These are phyloP conservation scores for Benincasa hispida DNA, from an alignment of 306 rosid species.

Conservation along the genomic window DNA sequence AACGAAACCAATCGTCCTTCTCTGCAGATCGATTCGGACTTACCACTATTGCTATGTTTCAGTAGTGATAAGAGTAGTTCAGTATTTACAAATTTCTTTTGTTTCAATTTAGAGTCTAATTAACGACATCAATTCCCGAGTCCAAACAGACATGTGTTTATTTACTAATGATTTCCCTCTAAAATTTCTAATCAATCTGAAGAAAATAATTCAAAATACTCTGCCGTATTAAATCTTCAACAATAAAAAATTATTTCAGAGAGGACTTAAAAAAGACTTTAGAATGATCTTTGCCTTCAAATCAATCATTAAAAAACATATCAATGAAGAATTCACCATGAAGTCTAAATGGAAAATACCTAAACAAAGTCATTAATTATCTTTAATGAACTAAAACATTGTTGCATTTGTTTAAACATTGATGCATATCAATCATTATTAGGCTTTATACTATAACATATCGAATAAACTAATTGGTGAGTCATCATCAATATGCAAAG, in stretches of 20 bases:
- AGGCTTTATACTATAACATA: not conserved
- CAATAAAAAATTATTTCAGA: not conserved
- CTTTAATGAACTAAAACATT: not conserved
- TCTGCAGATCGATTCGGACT: too few species aligned
- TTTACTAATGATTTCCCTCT: slow-evolving; percentile 76
- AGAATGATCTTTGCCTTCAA: not conserved
- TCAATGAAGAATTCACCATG: not conserved
- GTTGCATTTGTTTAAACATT: not conserved
- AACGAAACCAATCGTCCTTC: too few species aligned
- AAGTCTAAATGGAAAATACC: not conserved
- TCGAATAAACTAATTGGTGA: not conserved
- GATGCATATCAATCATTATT: not conserved
- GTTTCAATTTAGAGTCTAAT: too few species aligned
- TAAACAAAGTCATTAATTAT: not conserved
- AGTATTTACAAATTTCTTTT: too few species aligned
- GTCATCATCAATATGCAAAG: not conserved
- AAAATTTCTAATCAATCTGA: slow-evolving; percentile 87
- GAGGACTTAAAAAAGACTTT: not conserved
- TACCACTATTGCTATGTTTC: too few species aligned
- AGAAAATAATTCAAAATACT: not conserved
- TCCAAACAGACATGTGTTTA: too few species aligned
- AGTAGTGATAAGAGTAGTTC: too few species aligned
- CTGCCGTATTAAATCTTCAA: not conserved
- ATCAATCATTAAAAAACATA: not conserved
- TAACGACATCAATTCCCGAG: too few species aligned